Evolutionary conservation across 108 stramenopile genomes (phyloP), one percentile per base, ranked within the genome.

Genomic region (Nitzschia inconspicua): DNA sequence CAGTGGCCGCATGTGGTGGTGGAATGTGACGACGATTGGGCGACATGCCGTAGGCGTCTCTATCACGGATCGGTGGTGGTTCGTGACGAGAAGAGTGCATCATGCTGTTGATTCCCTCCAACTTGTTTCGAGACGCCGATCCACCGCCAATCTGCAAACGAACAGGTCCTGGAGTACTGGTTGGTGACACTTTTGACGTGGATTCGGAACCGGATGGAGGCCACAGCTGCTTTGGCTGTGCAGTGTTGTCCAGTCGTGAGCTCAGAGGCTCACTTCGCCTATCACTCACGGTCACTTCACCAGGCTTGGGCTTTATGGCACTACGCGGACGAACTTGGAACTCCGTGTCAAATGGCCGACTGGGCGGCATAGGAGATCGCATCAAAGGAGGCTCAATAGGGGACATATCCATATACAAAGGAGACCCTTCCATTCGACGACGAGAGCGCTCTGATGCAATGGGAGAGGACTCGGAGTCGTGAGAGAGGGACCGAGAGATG

Each of bases 21-120:
- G 53, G 43, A 11, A 19, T 19, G 5, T 53, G 54, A 47, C 32
- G 8, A 20, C 65, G 43, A 54, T 46, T 35, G 13, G 32, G 53
- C 2, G 44, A 29, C 20, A 27, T 23, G 22, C 46, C 14, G 32
- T 46, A 47, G 29, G 51, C 10, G 4, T 23, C 32, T 14, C 29
- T 26, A 16, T 30, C 51, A 19, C 40, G 24, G 29, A 25, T 35
- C 2, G 44, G 28, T 11, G 47, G 55, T 44, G 47, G 39, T 11
- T 31, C 28, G 13, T 39, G 34, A 18, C 34, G 57, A n/a, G 55
- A 34, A 27, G 50, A 42, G 9, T 62, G 60, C 49, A 78, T 60
- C 76, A 78, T 78, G 37, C 30, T 63, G 46, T 79, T 73, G 68
- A 73, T 73, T 34, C 65, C 68, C 20, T 66, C 68, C 16, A 79